Percentiles rank a stretch among this genome's conserved stretches.
These are phyloP conservation scores for Globisporangium cylindrosporum DNA, from an alignment of 352 stramenopile species.

Conservation along the genomic window DNA sequence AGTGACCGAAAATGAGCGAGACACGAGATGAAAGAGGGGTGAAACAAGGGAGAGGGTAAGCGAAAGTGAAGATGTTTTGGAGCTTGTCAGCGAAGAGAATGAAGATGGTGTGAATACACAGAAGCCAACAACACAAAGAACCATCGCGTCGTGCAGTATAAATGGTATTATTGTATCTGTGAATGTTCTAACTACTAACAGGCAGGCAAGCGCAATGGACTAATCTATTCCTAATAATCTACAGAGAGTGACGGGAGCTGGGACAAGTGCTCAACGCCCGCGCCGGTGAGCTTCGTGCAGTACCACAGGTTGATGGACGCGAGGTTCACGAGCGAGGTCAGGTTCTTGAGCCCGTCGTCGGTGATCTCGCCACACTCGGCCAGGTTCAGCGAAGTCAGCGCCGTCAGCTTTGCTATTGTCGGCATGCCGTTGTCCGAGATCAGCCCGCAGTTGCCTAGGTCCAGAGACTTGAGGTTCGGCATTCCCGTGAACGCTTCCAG, in stretches of 20 bases:
- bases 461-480: constrained; percentile 54
- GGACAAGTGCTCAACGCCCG: constrained; percentile 46
- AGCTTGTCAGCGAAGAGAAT: neutral
- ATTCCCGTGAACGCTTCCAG: constrained; percentile 51
- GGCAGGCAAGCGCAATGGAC: neutral
- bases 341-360: constrained; percentile 46
- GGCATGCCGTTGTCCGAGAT: constrained; percentile 63
- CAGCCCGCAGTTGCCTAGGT: constrained; percentile 81
- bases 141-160: neutral
- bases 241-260: constrained; percentile 45
- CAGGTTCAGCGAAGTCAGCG: constrained; percentile 67
- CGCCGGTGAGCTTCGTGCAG: constrained; percentile 67
- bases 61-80: neutral
- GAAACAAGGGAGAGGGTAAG: neutral
- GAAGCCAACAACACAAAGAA: neutral
- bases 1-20: constrained; percentile 14
- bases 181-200: constrained; percentile 1
- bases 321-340: constrained; percentile 48
- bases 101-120: neutral
- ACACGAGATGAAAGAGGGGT: constrained; percentile 19
- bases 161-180: constrained; percentile 1
- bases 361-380: constrained; percentile 72
- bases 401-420: constrained; percentile 39
- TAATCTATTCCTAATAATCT: constrained; percentile 28
- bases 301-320: constrained; percentile 78